Evolutionary conservation across 768 basidiomycete genomes (phyloP).

Genomic region (Rhizopogon rudus): DNA sequence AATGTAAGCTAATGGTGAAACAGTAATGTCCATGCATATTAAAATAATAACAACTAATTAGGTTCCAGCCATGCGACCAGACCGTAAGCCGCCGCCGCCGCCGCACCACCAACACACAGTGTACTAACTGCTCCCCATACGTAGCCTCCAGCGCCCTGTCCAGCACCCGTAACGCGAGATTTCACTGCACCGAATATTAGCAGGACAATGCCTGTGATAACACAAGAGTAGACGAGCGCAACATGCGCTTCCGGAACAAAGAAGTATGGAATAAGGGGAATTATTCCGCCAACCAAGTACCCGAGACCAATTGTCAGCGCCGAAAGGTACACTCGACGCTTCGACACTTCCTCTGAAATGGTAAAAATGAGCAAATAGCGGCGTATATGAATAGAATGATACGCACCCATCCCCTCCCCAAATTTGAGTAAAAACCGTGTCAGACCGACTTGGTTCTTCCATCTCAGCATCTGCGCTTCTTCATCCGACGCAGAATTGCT

Average conservation of each 20-base stretch:
- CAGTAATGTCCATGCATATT: too few species aligned
- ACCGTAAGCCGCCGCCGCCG: slow-evolving; percentile 74
- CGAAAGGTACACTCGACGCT: slow-evolving; percentile 77
- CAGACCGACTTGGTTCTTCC: slow-evolving; percentile 78
- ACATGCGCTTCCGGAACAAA: slow-evolving; percentile 69
- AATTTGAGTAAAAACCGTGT: slow-evolving; percentile 95
- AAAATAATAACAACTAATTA: neutral
- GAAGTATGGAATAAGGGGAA: slow-evolving; percentile 92
- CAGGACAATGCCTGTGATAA: slow-evolving; percentile 76
- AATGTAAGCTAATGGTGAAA: too few species aligned
- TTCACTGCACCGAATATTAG: slow-evolving; percentile 86
- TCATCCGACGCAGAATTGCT: slow-evolving; percentile 34
- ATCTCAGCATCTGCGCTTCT: slow-evolving; percentile 54
- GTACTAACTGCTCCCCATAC: slow-evolving; percentile 83
- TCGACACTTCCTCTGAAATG: slow-evolving; percentile 79
- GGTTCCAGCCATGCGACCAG: slow-evolving; percentile 49
- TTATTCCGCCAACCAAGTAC: slow-evolving; percentile 89
- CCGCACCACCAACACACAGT: slow-evolving; percentile 79
- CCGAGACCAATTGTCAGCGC: slow-evolving; percentile 95
- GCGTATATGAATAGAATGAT: neutral
- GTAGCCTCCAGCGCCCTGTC: slow-evolving; percentile 56
- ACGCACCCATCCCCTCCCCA: slow-evolving; percentile 83
- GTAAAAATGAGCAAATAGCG: neutral
- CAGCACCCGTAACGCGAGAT: slow-evolving; percentile 73
- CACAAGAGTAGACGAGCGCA: slow-evolving; percentile 63